These are phyloP conservation scores for Backusella mclennaniae DNA, from an alignment of 192 early-diverging fungal species.

Conservation along the genomic window DNA sequence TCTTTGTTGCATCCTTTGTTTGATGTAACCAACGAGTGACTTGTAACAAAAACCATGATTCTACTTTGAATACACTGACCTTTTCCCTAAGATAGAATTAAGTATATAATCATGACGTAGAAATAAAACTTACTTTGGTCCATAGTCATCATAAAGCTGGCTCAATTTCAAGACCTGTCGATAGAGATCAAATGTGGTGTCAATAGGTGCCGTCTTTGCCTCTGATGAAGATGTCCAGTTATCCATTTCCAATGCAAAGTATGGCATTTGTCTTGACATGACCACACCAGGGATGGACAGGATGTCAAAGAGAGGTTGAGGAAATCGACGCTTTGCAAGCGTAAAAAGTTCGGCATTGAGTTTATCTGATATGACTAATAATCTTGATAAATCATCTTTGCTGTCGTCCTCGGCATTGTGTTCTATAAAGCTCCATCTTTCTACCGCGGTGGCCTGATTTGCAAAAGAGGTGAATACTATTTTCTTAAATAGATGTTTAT, in stretches of 20 bases:
- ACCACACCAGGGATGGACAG: slow-evolving; percentile 43
- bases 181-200: slow-evolving; percentile 52
- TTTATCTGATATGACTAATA: slow-evolving; percentile 31
- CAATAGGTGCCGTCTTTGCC: slow-evolving; percentile 40
- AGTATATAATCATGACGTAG: not conserved
- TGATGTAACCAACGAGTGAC: slow-evolving; percentile 62
- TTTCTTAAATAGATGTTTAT: not conserved
- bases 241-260: slow-evolving; percentile 55
- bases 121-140: slow-evolving; percentile 37
- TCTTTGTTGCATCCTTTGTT: slow-evolving; percentile 58
- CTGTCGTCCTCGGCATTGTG: slow-evolving; percentile 6
- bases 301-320: slow-evolving; percentile 6
- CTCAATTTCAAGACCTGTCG: slow-evolving; percentile 45
- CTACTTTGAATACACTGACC: slow-evolving; percentile 59
- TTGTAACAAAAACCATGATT: slow-evolving; percentile 67
- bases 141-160: slow-evolving; percentile 45
- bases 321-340: slow-evolving; percentile 23
- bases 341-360: slow-evolving; percentile 21
- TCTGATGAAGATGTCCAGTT: slow-evolving; percentile 47
- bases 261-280: slow-evolving; percentile 48
- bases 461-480: not conserved
- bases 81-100: slow-evolving; percentile 21
- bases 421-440: slow-evolving; percentile 30
- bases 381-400: slow-evolving; percentile 20
- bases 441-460: slow-evolving; percentile 29